A percentile compares a stretch with the other conserved stretches of the same genome.
Evolutionary conservation across 2,329 filamentous ascomycete species (phyloP).

Genomic region (Rhexocercosporidium sp.): DNA sequence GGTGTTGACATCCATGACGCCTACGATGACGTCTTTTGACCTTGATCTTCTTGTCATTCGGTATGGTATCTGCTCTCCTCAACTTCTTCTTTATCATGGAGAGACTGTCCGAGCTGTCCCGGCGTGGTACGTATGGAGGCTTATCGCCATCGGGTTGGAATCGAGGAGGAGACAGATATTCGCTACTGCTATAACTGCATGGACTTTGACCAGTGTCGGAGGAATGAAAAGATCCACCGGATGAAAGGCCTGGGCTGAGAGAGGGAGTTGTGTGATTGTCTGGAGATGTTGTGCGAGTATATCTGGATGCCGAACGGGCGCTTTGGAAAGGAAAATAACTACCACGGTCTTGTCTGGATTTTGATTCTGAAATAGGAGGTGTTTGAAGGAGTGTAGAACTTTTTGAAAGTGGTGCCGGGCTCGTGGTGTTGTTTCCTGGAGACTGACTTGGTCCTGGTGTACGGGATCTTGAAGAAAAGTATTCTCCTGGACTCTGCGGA

Average conservation of each 20-base stretch:
- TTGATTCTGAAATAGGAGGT: conserved; percentile 5
- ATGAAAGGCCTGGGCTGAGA: conserved; percentile 18
- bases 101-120: conserved; percentile 27
- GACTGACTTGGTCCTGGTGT: background rate
- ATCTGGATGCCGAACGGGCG: background rate
- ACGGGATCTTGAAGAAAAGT: background rate
- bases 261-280: conserved; percentile 18
- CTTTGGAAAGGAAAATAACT: conserved; percentile 8
- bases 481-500: background rate
- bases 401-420: background rate
- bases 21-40: background rate
- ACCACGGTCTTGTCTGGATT: conserved; percentile 4
- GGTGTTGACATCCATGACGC: conserved; percentile 15
- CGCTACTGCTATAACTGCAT: conserved; percentile 27
- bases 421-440: background rate
- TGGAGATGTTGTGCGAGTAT: conserved; percentile 11
- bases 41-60: conserved; percentile 11
- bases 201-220: conserved; percentile 18
- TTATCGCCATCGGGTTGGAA: conserved; percentile 17
- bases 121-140: conserved; percentile 30
- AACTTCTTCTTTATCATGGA: conserved; percentile 27
- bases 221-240: conserved; percentile 23
- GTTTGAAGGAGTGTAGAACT: conserved; percentile 9
- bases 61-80: conserved; percentile 23
- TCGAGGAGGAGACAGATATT: conserved; percentile 21